Percentiles rank a stretch among this genome's conserved stretches.
Evolutionary conservation across 148 eudicot species (phyloP).

Genomic region (Cornus controversa): DNA sequence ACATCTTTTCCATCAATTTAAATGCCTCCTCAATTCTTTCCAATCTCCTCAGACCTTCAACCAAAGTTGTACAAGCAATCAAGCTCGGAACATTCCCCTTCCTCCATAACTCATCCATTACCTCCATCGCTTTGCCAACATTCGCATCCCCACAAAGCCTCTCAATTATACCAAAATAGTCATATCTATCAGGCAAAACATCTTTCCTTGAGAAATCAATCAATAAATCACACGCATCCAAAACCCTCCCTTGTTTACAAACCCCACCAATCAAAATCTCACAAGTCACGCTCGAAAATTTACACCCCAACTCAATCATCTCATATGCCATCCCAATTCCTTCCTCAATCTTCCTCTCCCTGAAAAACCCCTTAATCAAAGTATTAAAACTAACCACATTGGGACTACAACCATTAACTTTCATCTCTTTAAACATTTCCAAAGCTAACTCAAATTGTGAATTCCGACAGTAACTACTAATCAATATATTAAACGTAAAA

Average conservation of each 20-base stretch:
- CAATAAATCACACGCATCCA: slow-evolving; percentile 64
- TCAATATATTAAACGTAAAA: slow-evolving; percentile 80
- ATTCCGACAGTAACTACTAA: slow-evolving; percentile 67
- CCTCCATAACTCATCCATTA: slow-evolving; percentile 68
- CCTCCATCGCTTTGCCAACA: slow-evolving; percentile 52
- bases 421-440: slow-evolving; percentile 83
- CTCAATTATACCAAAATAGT: slow-evolving; percentile 55
- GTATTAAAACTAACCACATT: slow-evolving; percentile 91
- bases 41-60: slow-evolving; percentile 66
- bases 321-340: slow-evolving; percentile 78
- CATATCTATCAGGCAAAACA: slow-evolving; percentile 58
- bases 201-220: slow-evolving; percentile 68
- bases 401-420: slow-evolving; percentile 62
- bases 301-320: slow-evolving; percentile 77
- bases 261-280: slow-evolving; percentile 83
- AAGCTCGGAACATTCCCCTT: slow-evolving; percentile 62
- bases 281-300: slow-evolving; percentile 61
- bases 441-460: slow-evolving; percentile 52
- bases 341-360: slow-evolving; percentile 62
- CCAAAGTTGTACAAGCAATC: slow-evolving; percentile 71
- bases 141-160: slow-evolving; percentile 50
- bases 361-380: slow-evolving; percentile 73
- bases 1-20: slow-evolving; percentile 56
- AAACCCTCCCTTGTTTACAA: slow-evolving; percentile 43
- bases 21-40: slow-evolving; percentile 46